phyloP scores from a whole-genome alignment of 208 protist genomes.

The Leishmania major region DNA sequence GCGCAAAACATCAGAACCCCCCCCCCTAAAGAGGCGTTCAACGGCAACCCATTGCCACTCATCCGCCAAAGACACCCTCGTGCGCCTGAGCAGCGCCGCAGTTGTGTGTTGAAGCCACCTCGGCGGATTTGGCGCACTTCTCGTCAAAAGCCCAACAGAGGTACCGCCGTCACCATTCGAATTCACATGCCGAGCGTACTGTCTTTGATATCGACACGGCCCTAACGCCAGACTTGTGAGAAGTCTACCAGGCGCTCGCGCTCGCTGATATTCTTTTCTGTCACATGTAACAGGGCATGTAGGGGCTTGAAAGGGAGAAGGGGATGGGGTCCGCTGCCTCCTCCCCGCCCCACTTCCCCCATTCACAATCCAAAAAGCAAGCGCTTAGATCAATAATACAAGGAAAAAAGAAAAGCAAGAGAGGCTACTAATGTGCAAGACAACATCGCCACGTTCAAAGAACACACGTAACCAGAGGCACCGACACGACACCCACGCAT shows the following conservation, averaged over 20 bases:
- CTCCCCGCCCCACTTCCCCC: too few species aligned
- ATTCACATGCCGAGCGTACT: background rate
- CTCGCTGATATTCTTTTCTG: background rate
- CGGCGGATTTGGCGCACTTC: background rate
- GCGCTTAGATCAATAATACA: background rate
- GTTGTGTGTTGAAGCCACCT: background rate
- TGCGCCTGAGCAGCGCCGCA: background rate
- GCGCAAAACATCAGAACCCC: background rate
- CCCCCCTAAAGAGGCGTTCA: background rate
- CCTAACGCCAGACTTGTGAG: background rate
- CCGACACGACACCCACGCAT: background rate
- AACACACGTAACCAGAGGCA: background rate
- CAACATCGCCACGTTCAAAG: background rate
- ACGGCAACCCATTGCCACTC: background rate
- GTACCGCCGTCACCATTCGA: background rate
- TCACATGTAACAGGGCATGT: background rate
- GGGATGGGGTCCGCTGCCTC: background rate
- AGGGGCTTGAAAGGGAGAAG: background rate
- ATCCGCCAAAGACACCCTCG: background rate
- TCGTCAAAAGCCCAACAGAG: background rate
- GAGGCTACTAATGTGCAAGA: background rate
- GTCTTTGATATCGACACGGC: background rate
- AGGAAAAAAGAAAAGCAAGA: too few species aligned
- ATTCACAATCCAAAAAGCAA: background rate
- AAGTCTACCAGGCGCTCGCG: background rate